Evolutionary conservation across 768 basidiomycete genomes (phyloP).

Genomic region (Leccinum variicolor): DNA sequence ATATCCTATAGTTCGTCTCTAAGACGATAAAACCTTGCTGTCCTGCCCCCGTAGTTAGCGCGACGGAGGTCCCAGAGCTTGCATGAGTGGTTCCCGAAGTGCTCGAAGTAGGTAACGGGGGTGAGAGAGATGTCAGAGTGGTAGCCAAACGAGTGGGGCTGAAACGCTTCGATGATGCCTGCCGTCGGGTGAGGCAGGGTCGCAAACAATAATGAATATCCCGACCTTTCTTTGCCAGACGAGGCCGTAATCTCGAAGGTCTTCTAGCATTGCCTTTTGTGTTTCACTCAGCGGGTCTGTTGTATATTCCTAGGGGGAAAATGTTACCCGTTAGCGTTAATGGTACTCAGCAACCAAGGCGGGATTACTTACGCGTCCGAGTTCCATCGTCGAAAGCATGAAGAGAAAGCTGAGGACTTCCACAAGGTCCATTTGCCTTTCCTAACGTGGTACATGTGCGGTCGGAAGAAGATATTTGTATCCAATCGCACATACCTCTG

Average conservation of each 20-base stretch:
- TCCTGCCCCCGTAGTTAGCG: constrained; percentile 48
- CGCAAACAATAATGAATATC: constrained; percentile 16
- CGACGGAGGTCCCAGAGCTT: constrained; percentile 18
- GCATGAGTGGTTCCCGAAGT: constrained; percentile 17
- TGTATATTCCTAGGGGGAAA: constrained; percentile 74
- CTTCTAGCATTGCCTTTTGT: constrained; percentile 84
- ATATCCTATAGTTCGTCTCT: constrained; percentile 97
- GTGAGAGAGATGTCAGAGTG: constrained; percentile 88
- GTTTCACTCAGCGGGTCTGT: constrained; percentile 75
- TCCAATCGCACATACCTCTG: constrained; percentile 53
- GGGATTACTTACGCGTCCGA: constrained; percentile 65
- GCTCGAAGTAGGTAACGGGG: constrained; percentile 63
- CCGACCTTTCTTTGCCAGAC: constrained; percentile 80
- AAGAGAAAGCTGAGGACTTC: constrained; percentile 93
- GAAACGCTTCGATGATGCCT: constrained; percentile 78
- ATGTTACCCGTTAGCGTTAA: not conserved
- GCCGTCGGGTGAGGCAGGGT: constrained; percentile 13
- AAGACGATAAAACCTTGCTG: constrained; percentile 92
- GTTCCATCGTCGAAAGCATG: constrained; percentile 96
- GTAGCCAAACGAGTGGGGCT: constrained; percentile 94
- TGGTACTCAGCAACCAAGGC: not conserved
- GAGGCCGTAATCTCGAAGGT: constrained; percentile 92
- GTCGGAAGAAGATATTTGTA: constrained; percentile 9
- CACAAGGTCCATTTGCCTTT: constrained; percentile 87
- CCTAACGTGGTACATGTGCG: constrained; percentile 39